Conservation (phyloP, 192 early-diverging fungal genomes). For the Geranomyces michiganensis region DNA sequence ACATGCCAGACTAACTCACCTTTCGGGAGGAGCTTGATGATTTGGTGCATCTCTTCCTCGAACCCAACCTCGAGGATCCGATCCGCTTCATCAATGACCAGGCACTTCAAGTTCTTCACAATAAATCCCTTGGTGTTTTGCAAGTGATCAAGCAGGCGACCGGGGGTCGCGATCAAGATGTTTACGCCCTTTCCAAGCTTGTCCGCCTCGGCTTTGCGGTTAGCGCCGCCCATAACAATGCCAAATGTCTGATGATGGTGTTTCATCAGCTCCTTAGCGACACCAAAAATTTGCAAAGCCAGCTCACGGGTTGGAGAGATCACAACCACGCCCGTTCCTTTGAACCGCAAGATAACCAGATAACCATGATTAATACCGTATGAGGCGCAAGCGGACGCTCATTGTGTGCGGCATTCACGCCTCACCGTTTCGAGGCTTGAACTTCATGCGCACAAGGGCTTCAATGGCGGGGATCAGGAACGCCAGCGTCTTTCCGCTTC, state of each 20-base stretch:
- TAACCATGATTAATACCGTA: slow-evolving; percentile 17
- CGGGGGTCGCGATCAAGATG: slow-evolving; percentile 93
- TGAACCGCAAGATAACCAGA: not conserved
- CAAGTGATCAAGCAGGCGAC: slow-evolving; percentile 96
- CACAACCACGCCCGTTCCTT: slow-evolving; percentile 89
- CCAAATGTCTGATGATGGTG: slow-evolving; percentile 98
- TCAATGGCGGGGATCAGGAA: slow-evolving; percentile 96
- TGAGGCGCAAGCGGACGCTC: not conserved
- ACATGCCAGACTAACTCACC: slow-evolving; percentile 43
- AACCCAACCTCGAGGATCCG: slow-evolving; percentile 98
- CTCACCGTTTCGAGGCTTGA: slow-evolving; percentile 92
- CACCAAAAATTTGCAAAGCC: slow-evolving; percentile 98
- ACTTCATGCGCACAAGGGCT: slow-evolving; percentile 83
- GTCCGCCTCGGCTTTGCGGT: slow-evolving; percentile 93
- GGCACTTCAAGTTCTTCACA: slow-evolving; percentile 89
- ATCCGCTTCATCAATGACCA: slow-evolving; percentile 96
- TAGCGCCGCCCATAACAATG: slow-evolving; percentile 98
- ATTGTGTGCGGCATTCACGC: slow-evolving; percentile 9
- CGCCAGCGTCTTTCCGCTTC: slow-evolving; percentile 92
- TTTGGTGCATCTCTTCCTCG: slow-evolving; percentile 98
- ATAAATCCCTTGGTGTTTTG: slow-evolving; percentile 97
- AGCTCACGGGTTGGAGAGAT: slow-evolving; percentile 98
- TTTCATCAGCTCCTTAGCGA: slow-evolving; percentile 92
- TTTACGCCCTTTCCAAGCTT: slow-evolving; percentile 97
- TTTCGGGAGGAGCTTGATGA: slow-evolving; percentile 89